Evolutionary conservation across 1,139 yeast species (phyloP).

Genomic region (Suzukiozyma palmioleophila): DNA sequence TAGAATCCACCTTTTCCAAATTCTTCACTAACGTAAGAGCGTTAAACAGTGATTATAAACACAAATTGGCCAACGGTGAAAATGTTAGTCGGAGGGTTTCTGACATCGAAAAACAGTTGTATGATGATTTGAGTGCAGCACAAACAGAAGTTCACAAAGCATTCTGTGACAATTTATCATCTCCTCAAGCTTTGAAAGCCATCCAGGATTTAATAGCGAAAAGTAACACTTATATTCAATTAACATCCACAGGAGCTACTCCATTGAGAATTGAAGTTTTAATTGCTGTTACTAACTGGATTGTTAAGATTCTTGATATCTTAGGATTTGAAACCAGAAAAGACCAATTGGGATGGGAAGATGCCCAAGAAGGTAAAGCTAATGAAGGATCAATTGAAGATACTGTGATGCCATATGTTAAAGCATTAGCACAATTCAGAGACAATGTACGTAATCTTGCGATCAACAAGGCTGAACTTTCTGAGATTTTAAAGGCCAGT

Average conservation of each 20-base stretch:
- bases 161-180: conserved; percentile 82
- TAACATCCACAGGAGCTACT: conserved; percentile 40
- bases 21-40: conserved; percentile 86
- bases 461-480: conserved; percentile 54
- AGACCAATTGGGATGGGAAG: conserved; percentile 76
- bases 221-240: conserved; percentile 66
- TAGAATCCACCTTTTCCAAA: conserved; percentile 71
- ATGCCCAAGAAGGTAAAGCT: conserved; percentile 10
- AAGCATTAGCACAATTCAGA: conserved; percentile 72
- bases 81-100: conserved; percentile 55
- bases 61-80: conserved; percentile 40
- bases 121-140: conserved; percentile 46
- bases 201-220: conserved; percentile 66
- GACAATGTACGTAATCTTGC: conserved; percentile 75
- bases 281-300: conserved; percentile 58
- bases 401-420: conserved; percentile 71
- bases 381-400: conserved; percentile 52
- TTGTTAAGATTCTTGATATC: conserved; percentile 63
- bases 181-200: conserved; percentile 67
- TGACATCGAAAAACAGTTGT: conserved; percentile 49
- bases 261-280: conserved; percentile 63
- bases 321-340: conserved; percentile 72
- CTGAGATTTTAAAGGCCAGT: conserved; percentile 49
- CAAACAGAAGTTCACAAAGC: conserved; percentile 69
- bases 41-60: conserved; percentile 56